Percentiles rank a stretch among this genome's conserved stretches.
phyloP scores from a whole-genome alignment of 2,329 filamentous ascomycete species.

The Berkeleyomyces rouxiae region DNA sequence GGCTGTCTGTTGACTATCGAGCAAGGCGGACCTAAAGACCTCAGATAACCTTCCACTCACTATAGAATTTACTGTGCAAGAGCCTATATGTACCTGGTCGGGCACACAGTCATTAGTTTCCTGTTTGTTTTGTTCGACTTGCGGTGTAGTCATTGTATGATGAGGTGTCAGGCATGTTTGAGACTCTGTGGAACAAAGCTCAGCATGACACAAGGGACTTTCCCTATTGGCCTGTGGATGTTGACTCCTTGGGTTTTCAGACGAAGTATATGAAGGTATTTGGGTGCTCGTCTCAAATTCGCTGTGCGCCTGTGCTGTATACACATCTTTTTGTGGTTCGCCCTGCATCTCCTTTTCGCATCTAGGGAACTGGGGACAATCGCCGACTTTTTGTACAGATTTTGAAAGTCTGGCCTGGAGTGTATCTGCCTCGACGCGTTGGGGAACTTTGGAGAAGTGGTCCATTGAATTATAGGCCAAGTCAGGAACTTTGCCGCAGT shows the following conservation, averaged over 20 bases:
- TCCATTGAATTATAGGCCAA: conserved; percentile 36
- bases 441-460: neutral
- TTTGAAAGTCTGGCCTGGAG: neutral
- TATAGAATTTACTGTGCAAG: neutral
- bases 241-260: neutral
- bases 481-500: conserved; percentile 28
- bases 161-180: neutral
- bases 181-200: too few relatives aligned
- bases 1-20: neutral
- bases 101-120: neutral
- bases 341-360: neutral
- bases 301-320: neutral
- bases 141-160: conserved; percentile 4
- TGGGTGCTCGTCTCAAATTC: neutral
- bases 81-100: neutral
- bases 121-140: neutral
- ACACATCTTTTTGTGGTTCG: neutral
- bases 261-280: neutral
- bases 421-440: neutral
- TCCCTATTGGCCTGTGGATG: neutral
- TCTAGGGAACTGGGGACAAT: neutral
- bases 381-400: neutral
- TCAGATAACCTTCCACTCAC: neutral
- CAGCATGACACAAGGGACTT: neutral
- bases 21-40: neutral